A percentile compares a stretch with the other conserved stretches of the same genome.
Conservation (phyloP, 805 yeast species). For the Maudiozyma bulderi region DNA sequence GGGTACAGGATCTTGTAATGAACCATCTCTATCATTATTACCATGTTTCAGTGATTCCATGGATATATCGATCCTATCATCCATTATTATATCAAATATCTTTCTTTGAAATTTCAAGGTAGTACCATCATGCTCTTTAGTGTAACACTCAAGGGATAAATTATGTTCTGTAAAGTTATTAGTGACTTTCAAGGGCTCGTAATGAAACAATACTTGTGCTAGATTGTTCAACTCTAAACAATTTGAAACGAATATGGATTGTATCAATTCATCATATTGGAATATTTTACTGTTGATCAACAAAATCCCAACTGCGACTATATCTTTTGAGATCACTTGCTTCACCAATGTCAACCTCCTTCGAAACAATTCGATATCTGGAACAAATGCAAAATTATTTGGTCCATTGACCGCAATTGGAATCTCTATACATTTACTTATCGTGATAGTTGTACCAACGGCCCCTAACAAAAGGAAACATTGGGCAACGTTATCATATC, state of each 20-base stretch:
- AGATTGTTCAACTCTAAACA: background rate
- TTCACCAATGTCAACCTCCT: conserved; percentile 5
- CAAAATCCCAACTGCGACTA: conserved; percentile 3
- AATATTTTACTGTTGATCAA: conserved; percentile 6
- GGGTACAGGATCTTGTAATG: background rate
- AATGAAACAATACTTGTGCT: conserved; percentile 4
- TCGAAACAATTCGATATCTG: conserved; percentile 3
- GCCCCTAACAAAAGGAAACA: conserved; percentile 12
- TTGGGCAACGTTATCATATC: conserved; percentile 5
- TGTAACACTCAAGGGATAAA: background rate
- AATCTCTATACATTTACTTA: background rate
- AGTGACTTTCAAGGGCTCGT: conserved; percentile 5
- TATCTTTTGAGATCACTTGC: background rate
- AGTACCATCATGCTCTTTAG: background rate
- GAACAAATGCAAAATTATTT: conserved; percentile 1
- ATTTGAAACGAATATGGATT: background rate
- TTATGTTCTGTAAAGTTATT: background rate
- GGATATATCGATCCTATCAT: background rate
- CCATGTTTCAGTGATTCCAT: background rate
- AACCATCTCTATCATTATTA: background rate
- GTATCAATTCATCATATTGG: conserved; percentile 5
- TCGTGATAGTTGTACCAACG: background rate
- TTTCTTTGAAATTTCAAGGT: background rate
- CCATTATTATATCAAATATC: background rate
- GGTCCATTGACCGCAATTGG: background rate